Conservation (phyloP, 2,329 filamentous ascomycete species). For the Ascosphaera apis region DNA sequence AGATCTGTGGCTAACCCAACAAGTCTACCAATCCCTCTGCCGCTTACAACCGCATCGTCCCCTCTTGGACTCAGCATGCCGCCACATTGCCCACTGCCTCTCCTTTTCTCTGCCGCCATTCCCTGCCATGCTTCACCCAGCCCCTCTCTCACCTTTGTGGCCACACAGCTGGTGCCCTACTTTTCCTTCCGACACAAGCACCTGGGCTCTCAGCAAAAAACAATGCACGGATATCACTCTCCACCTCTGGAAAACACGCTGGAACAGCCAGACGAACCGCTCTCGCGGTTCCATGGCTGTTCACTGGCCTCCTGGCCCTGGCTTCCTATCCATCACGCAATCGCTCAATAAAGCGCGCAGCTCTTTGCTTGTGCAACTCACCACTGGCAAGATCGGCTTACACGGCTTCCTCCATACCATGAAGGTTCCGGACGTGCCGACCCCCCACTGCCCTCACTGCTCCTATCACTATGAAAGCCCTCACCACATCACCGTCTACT, state of each 20-base stretch:
- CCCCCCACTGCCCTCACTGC: neutral
- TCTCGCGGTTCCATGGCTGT: neutral
- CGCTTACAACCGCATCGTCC: neutral
- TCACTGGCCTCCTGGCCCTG: neutral
- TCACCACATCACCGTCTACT: neutral
- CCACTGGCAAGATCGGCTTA: constrained; percentile 1
- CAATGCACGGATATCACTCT: neutral
- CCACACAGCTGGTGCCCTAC: neutral
- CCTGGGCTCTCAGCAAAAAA: neutral
- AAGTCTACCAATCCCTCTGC: neutral
- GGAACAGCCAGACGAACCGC: neutral
- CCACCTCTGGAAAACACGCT: neutral
- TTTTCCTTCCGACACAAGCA: neutral
- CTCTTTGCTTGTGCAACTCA: constrained; percentile 1
- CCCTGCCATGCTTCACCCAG: too few relatives aligned
- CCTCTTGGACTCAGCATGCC: too few relatives aligned
- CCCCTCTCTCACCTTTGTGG: too few relatives aligned
- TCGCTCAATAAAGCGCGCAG: constrained; percentile 1
- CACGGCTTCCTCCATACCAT: constrained; percentile 1
- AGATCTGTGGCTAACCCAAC: neutral
- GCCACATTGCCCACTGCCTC: too few relatives aligned
- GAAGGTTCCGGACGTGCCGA: constrained; percentile 3
- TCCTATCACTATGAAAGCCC: neutral
- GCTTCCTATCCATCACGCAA: neutral
- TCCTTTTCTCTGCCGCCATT: too few relatives aligned